Percentiles rank a stretch among this genome's conserved stretches.
These are phyloP conservation scores for Cyclaneusma minus DNA, from an alignment of 2,329 filamentous ascomycete genomes.

Conservation along the genomic window DNA sequence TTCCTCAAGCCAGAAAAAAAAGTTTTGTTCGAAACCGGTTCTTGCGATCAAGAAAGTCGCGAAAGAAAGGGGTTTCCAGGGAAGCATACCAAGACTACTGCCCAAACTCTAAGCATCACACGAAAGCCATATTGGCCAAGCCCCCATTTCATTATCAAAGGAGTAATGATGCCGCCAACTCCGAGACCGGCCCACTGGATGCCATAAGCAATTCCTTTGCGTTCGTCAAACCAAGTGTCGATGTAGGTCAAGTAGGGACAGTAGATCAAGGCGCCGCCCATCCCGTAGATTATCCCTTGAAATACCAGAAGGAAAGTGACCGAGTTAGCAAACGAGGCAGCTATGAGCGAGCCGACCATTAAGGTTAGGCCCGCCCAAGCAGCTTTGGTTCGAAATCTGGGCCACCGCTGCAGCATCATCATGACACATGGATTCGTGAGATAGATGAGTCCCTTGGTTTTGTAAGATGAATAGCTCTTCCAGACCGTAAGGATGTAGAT, in stretches of 20 bases:
- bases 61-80: constrained; percentile 17
- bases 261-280: constrained; percentile 25
- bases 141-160: constrained; percentile 23
- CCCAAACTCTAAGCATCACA: constrained; percentile 24
- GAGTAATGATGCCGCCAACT: constrained; percentile 12
- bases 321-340: constrained; percentile 25
- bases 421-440: too few relatives aligned
- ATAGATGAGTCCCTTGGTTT: too few relatives aligned
- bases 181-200: constrained; percentile 25
- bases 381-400: too few relatives aligned
- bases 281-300: constrained; percentile 28
- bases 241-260: constrained; percentile 23
- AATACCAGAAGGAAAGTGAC: constrained; percentile 27
- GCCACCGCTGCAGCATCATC: too few relatives aligned
- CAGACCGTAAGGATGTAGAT: too few relatives aligned
- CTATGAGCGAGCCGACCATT: constrained; percentile 18
- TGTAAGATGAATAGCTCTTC: too few relatives aligned
- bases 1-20: too few relatives aligned
- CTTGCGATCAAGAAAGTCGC: constrained; percentile 16
- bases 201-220: constrained; percentile 31
- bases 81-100: too few relatives aligned
- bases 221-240: constrained; percentile 30
- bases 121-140: constrained; percentile 25
- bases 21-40: too few relatives aligned
- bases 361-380: constrained; percentile 22